phyloP scores from a whole-genome alignment of 73 alveolate species.

The Uronychia binucleata region DNA sequence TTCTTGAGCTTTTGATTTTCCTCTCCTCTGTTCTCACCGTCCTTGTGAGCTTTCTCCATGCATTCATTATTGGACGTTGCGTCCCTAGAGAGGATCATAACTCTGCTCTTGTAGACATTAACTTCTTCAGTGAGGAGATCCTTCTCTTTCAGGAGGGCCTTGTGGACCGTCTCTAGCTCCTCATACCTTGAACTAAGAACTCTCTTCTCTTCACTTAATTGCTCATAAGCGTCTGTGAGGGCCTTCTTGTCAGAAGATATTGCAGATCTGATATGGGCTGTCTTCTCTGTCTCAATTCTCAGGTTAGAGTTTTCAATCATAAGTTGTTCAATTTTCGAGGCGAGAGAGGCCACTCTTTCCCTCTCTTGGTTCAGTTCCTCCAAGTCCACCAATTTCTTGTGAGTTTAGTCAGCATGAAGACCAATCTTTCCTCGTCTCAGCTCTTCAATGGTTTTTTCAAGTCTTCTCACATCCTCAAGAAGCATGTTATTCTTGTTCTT shows the following conservation, averaged over 20 bases:
- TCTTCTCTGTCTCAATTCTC: slow-evolving; percentile 17
- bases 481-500: not conserved
- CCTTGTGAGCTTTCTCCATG: not conserved
- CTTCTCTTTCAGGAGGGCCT: not conserved
- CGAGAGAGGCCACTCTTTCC: slow-evolving; percentile 4
- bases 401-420: not conserved
- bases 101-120: not conserved
- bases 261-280: slow-evolving; percentile 17
- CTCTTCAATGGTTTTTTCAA: not conserved
- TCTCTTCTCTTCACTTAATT: slow-evolving; percentile 3
- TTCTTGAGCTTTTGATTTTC: slow-evolving; percentile 19
- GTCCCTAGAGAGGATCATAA: not conserved
- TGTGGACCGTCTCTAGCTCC: not conserved
- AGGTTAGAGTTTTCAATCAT: slow-evolving; percentile 17
- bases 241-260: slow-evolving; percentile 50
- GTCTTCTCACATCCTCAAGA: slow-evolving; percentile 13
- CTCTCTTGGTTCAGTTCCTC: slow-evolving; percentile 21
- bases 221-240: slow-evolving; percentile 26
- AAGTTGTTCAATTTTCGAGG: not conserved
- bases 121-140: not conserved
- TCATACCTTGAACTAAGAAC: slow-evolving; percentile 4
- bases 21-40: slow-evolving; percentile 26
- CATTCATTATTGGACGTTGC: not conserved
- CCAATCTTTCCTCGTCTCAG: slow-evolving; percentile 7
- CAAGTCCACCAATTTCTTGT: slow-evolving; percentile 9